Evolutionary conservation across 495 filamentous ascomycete species (phyloP).

Genomic region (Xylaria intraflava): DNA sequence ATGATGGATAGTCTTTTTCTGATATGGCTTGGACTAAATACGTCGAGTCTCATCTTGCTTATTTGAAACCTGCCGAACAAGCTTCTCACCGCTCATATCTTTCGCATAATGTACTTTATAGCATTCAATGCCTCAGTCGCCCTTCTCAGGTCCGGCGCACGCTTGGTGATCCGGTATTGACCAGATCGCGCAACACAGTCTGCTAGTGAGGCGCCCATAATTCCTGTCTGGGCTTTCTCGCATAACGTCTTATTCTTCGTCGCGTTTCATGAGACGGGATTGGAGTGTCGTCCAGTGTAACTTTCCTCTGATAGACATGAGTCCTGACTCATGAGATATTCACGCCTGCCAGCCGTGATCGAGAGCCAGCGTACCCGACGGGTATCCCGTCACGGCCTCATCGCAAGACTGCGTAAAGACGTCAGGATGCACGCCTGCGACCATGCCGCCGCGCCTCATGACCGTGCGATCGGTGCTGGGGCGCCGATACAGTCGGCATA

Average conservation of each 20-base stretch:
- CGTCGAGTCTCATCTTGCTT: neutral
- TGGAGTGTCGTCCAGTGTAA: neutral
- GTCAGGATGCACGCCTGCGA: conserved; percentile 49
- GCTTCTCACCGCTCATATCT: conserved; percentile 43
- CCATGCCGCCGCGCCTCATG: conserved; percentile 35
- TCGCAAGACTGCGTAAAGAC: conserved; percentile 39
- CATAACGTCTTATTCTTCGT: conserved; percentile 43
- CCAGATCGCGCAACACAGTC: conserved; percentile 42
- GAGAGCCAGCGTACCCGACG: conserved; percentile 31
- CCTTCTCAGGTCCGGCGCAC: conserved; percentile 41
- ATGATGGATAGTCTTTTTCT: neutral
- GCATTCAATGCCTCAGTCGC: conserved; percentile 39
- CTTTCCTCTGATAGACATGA: conserved; percentile 40
- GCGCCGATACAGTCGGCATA: conserved; percentile 48
- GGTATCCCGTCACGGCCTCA: conserved; percentile 34
- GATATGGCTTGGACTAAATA: neutral
- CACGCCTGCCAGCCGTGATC: conserved; percentile 43
- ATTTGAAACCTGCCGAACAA: conserved; percentile 41
- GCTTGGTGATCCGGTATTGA: conserved; percentile 40
- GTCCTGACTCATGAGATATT: conserved; percentile 44
- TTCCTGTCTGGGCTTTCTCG: conserved; percentile 39
- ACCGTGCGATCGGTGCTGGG: conserved; percentile 37
- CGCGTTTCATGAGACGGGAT: neutral
- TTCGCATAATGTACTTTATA: too few species aligned
- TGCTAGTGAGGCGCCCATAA: conserved; percentile 43